Conservation (phyloP, 2,329 filamentous ascomycete species). For the Geosmithia flava region DNA sequence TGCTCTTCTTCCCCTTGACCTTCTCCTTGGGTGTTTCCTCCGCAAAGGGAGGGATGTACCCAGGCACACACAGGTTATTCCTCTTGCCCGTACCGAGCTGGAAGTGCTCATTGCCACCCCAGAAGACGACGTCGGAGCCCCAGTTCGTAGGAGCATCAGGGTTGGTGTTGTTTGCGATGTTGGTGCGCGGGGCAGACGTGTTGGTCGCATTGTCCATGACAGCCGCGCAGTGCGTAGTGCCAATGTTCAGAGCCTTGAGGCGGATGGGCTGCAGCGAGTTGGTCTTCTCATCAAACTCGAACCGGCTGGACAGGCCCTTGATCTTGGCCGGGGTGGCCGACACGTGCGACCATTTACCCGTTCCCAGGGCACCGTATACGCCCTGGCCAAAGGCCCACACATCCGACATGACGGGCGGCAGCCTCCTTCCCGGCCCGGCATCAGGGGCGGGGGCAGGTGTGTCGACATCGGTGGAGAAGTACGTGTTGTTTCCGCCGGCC, state of each 20-base stretch:
- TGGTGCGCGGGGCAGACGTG: constrained; percentile 38
- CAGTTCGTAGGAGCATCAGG: constrained; percentile 47
- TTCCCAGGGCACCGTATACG: constrained; percentile 72
- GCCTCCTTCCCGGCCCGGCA: constrained; percentile 15
- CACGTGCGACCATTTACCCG: constrained; percentile 79
- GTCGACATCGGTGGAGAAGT: constrained; percentile 61
- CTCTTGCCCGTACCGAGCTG: constrained; percentile 87
- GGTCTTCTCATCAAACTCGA: constrained; percentile 70
- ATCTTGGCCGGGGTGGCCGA: constrained; percentile 69
- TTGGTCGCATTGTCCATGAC: constrained; percentile 72
- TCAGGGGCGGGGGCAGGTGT: constrained; percentile 37
- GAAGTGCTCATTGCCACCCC: constrained; percentile 89
- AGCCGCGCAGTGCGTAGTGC: constrained; percentile 69
- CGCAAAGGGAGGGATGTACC: constrained; percentile 71
- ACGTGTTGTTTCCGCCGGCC: constrained; percentile 78
- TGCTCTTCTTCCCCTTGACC: constrained; percentile 43
- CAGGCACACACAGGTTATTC: constrained; percentile 64
- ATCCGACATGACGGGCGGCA: constrained; percentile 34
- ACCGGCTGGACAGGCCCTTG: constrained; percentile 69
- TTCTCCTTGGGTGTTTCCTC: constrained; percentile 28
- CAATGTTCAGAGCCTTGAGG: constrained; percentile 59
- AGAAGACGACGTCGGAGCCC: constrained; percentile 82
- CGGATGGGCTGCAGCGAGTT: constrained; percentile 66
- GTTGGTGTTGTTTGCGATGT: constrained; percentile 44
- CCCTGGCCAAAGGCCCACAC: constrained; percentile 82